These are phyloP conservation scores for Dipteronia dyeriana DNA, from an alignment of 345 rosid genomes.

Conservation along the genomic window DNA sequence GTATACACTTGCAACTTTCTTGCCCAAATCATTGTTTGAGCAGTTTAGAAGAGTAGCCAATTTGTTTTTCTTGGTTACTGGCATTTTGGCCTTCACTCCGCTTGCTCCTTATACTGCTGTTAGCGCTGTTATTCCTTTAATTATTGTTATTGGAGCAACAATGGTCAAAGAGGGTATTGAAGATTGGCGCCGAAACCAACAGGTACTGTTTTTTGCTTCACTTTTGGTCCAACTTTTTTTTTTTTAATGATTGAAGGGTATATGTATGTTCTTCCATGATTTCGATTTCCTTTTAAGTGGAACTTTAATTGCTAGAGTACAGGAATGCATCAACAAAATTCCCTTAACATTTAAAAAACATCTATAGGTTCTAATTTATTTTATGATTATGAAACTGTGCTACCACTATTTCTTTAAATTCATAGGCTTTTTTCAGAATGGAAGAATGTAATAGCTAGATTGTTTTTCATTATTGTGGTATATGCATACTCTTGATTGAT, in stretches of 20 bases:
- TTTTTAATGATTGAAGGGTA: neutral
- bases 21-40: conserved; percentile 94
- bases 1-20: conserved; percentile 71
- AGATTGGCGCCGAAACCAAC: conserved; percentile 79
- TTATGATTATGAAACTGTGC: neutral
- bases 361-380: neutral
- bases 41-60: conserved; percentile 97
- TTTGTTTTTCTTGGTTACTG: conserved; percentile 76
- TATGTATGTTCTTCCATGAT: neutral
- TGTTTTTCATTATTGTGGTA: neutral
- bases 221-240: neutral
- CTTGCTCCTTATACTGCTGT: conserved; percentile 75
- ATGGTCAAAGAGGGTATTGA: conserved; percentile 92
- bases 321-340: neutral
- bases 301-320: neutral
- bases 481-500: neutral
- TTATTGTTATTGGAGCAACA: conserved; percentile 73
- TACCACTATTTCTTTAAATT: neutral
- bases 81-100: conserved; percentile 68
- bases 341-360: neutral
- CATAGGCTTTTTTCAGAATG: neutral
- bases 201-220: conserved; percentile 43
- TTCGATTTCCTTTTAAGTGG: neutral
- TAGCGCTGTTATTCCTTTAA: conserved; percentile 72
- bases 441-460: neutral